A percentile compares a stretch with the other conserved stretches of the same genome.
Evolutionary conservation across 129 eudicot species (phyloP).

Genomic region (Chrysanthemum seticuspe): DNA sequence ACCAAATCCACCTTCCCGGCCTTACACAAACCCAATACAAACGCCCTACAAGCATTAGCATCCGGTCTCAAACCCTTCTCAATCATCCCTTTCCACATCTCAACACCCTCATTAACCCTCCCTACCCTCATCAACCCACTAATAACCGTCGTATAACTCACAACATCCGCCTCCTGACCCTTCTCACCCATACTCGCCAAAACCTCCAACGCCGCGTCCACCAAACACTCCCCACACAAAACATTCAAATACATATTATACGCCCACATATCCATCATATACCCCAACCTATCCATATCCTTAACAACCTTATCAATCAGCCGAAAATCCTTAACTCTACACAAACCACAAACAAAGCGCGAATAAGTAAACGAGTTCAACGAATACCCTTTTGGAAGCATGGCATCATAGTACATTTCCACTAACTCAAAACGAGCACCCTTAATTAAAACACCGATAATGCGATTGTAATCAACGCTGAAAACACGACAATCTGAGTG

Average conservation of each 20-base stretch:
- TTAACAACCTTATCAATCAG: constrained; percentile 57
- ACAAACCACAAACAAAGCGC: constrained; percentile 72
- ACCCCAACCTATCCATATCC: constrained; percentile 75
- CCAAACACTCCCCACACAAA: constrained; percentile 69
- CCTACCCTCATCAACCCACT: constrained; percentile 64
- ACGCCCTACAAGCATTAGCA: constrained; percentile 75
- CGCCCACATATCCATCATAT: constrained; percentile 84
- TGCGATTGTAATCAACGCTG: constrained; percentile 80
- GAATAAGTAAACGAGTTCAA: constrained; percentile 86
- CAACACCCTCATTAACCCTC: constrained; percentile 58
- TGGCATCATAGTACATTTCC: constrained; percentile 55
- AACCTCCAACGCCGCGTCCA: constrained; percentile 59
- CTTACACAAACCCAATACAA: constrained; percentile 77
- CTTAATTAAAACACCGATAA: constrained; percentile 72
- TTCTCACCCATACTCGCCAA: constrained; percentile 54
- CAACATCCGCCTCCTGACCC: constrained; percentile 81
- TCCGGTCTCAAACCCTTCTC: constrained; percentile 59
- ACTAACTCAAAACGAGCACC: constrained; percentile 69
- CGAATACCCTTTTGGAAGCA: constrained; percentile 77
- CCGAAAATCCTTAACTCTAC: constrained; percentile 72
- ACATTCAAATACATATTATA: constrained; percentile 72
- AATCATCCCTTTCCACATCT: constrained; percentile 81
- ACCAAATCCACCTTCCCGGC: constrained; percentile 88
- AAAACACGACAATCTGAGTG: constrained; percentile 76
- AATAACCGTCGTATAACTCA: constrained; percentile 74